phyloP scores from a whole-genome alignment of 163 green algal species.

The Chloromonas sp. region DNA sequence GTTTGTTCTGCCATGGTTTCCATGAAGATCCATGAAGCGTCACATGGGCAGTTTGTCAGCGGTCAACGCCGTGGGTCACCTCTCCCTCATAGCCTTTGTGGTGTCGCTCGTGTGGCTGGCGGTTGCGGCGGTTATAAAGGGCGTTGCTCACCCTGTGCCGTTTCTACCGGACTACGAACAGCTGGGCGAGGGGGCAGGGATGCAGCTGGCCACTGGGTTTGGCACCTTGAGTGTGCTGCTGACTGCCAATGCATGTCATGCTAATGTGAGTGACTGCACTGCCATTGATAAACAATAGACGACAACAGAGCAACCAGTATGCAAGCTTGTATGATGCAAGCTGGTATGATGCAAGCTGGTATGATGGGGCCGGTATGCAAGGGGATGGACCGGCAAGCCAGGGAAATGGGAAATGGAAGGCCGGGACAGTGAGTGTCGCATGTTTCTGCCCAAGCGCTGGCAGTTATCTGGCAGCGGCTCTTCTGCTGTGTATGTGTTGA shows the following conservation, averaged over 20 bases:
- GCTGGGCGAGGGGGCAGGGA: neutral
- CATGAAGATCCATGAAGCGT: neutral
- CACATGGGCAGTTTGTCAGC: neutral
- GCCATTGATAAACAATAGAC: too few species aligned
- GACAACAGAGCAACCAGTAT: too few species aligned
- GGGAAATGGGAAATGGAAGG: too few species aligned
- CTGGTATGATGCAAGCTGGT: too few species aligned
- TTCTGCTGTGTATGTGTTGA: too few species aligned
- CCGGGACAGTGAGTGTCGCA: too few species aligned
- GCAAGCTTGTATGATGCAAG: too few species aligned
- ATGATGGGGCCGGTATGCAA: too few species aligned
- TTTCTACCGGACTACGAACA: neutral
- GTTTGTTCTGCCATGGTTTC: too few species aligned
- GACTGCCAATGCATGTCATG: neutral
- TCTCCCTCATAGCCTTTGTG: neutral
- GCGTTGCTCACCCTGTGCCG: neutral
- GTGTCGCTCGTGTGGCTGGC: neutral
- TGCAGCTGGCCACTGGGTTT: neutral
- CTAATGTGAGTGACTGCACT: neutral
- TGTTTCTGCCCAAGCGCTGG: too few species aligned
- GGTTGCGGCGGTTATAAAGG: neutral
- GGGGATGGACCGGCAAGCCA: too few species aligned
- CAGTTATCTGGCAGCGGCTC: too few species aligned
- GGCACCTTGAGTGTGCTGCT: conserved; percentile 1
- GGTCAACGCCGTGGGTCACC: neutral